Conservation (phyloP, 345 rosid genomes). For the Hypericum androsaemum region DNA sequence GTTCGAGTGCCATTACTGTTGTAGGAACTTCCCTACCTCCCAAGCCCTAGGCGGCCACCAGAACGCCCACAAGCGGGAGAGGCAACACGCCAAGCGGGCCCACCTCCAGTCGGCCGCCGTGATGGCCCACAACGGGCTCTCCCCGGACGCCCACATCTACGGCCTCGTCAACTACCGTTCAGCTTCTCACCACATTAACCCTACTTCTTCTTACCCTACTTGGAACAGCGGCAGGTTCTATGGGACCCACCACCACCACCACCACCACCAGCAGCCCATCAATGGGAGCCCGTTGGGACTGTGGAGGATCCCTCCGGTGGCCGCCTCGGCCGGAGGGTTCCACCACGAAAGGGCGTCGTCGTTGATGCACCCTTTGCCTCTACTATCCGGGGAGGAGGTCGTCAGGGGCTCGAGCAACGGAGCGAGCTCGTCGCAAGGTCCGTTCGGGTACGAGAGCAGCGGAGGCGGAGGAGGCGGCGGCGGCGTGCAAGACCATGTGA, state of each 20-base stretch:
- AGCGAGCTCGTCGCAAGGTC: conserved; percentile 18
- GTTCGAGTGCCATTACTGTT: conserved; percentile 94
- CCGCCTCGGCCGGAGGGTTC: conserved; percentile 23
- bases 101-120: conserved; percentile 51
- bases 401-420: conserved; percentile 14
- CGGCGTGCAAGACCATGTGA: conserved; percentile 50
- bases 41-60: conserved; percentile 99
- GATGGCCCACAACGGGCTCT: conserved; percentile 34
- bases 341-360: conserved; percentile 28
- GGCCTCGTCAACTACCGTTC: conserved; percentile 48
- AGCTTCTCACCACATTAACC: conserved; percentile 26
- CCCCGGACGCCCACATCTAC: conserved; percentile 33
- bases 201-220: conserved; percentile 35
- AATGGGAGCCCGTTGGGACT: conserved; percentile 68
- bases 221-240: conserved; percentile 55
- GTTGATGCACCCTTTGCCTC: no score
- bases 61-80: conserved; percentile 97
- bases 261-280: conserved; percentile 40
- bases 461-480: conserved; percentile 19
- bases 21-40: conserved; percentile 92
- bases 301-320: conserved; percentile 47
- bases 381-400: conserved; percentile 28
- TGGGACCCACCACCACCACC: conserved; percentile 29
- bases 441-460: conserved; percentile 33
- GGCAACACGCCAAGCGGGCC: conserved; percentile 86